Evolutionary conservation across 495 filamentous ascomycete genomes (phyloP), one percentile per base, ranked within the genome.

Genomic region (Talaromyces stipitatus): DNA sequence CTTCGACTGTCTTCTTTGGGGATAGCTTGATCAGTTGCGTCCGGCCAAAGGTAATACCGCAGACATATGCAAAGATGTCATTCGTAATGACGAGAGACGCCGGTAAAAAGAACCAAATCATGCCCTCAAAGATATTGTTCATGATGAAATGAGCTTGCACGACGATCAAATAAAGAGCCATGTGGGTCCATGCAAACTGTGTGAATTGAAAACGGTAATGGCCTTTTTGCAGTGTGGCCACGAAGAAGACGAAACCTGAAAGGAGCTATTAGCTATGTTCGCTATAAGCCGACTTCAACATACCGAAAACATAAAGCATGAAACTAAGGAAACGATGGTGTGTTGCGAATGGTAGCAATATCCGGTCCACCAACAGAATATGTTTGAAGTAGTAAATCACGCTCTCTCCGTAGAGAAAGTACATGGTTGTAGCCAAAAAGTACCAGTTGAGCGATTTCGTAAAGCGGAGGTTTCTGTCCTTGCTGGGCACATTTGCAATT

Each of bases 341-440:
- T 6, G 92, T 97, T 26, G 95, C 92, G 60, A 99, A 86, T 2
- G 92, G 92, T 50, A 95, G 77, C 48, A 99, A 74, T 29, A 97
- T 88, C 67, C 85, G 87, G 72, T 97, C 92, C n/a, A 99, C 89
- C 58, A 97, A 71, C 28, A 99, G 82, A 55, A 99, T 89, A 63
- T 97, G 95, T 78, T 97, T 97, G 74, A 99, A 97, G 71, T 99
- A 99, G 74, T 97, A 99, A 58, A 99, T 94, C 60, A 99, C 92
- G 61, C 90, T 96, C 74, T 99, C 95, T 58, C 95, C 95, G 64
- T 99, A 97, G 28, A 99, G 75, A 62, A 95, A 99, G 76, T 97
- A 99, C 94, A 97, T 97, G 55, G 91, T 94, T 16, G 89, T 88
- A n/a, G 90, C 95, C 58, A 99, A 78, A 74, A 95, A 99, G 71